Base-by-base conservation (phyloP, 805 yeast genomes). In the Wickerhamiella siamensis region DNA sequence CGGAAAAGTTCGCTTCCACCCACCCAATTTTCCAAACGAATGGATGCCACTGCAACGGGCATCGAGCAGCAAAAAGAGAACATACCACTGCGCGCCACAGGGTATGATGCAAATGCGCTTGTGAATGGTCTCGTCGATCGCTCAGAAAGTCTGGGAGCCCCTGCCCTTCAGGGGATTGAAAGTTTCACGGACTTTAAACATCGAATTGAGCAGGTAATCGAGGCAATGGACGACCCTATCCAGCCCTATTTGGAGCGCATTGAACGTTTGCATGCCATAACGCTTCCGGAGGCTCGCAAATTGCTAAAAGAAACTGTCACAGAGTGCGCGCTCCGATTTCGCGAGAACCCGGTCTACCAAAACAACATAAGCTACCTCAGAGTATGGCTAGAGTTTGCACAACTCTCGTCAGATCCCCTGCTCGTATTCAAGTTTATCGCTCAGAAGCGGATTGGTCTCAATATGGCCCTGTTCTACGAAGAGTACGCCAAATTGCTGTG, bases 351-450 rank as follows among this genome's bases (percentile, higher is more conserved):
- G 34, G 21, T 61, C 46, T 88, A 86, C 57, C 77, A 75, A 45
- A 79, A 87, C 56, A 96, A 88, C 56, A 75, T 88, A 1, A 62
- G 96, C 38, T 86, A 81, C 54, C 59, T 88, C 39, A 71, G 69
- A 47, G 69, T 86, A 2, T 88, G 98, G 96, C 59, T 87, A 32
- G 76, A 75, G 49, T 86, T 83, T 56, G 74, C 81, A 6, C 71
- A 69, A 19, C 76, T 70, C 52, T 70, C 80, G 1, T 83, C 78
- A 45, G 70, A 78, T 14, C 86, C 87, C 0, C 63, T 74, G 33
- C 87, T 79, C 41, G 66, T 82, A 2, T 86, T 79, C 56, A 66
- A 72, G 4, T 84, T 78, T 53, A 64, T 88, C 59, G 73, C 77
- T 34, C 72, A 77, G 46, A 76, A 79, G 47, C 74, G 70, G 38